phyloP scores from a whole-genome alignment of 495 filamentous ascomycete genomes.

The Cetradonia linearis region DNA sequence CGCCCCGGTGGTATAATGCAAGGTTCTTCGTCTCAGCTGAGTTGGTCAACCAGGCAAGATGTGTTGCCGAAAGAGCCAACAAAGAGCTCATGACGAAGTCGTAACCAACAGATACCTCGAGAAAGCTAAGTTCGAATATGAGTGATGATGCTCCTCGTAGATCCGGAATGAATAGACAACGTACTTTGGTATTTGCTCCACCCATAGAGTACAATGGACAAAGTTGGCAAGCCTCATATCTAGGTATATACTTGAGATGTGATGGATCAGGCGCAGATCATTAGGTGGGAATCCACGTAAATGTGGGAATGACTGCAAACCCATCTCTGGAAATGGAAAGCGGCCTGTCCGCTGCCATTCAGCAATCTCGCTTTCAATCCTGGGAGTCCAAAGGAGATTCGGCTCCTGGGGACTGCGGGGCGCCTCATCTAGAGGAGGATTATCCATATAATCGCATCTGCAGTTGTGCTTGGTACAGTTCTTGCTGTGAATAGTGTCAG shows the following conservation, averaged over 20 bases:
- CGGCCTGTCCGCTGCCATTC: slow-evolving; percentile 73
- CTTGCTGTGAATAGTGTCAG: slow-evolving; percentile 49
- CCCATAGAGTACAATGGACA: slow-evolving; percentile 80
- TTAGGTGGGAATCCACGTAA: slow-evolving; percentile 56
- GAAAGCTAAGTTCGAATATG: slow-evolving; percentile 49
- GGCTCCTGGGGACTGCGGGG: slow-evolving; percentile 57
- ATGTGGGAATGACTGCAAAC: slow-evolving; percentile 51
- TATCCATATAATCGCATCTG: slow-evolving; percentile 92
- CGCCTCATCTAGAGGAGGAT: slow-evolving; percentile 52
- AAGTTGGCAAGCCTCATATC: slow-evolving; percentile 68
- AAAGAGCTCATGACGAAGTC: slow-evolving; percentile 89
- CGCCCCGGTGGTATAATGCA: slow-evolving; percentile 73
- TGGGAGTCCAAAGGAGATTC: slow-evolving; percentile 71
- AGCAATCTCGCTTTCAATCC: slow-evolving; percentile 71
- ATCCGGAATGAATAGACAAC: slow-evolving; percentile 25
- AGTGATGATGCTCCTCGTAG: slow-evolving; percentile 3
- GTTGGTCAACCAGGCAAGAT: slow-evolving; percentile 76
- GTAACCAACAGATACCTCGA: slow-evolving; percentile 69
- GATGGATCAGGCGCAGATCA: slow-evolving; percentile 81
- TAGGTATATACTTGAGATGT: slow-evolving; percentile 76
- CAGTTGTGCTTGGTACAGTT: slow-evolving; percentile 99
- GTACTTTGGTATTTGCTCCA: slow-evolving; percentile 84
- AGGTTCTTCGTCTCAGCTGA: slow-evolving; percentile 75
- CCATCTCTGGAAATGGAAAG: slow-evolving; percentile 77
- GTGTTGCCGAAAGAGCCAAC: slow-evolving; percentile 80